Conservation (phyloP, 257 asterid species). For the Solanum bulbocastanum region DNA sequence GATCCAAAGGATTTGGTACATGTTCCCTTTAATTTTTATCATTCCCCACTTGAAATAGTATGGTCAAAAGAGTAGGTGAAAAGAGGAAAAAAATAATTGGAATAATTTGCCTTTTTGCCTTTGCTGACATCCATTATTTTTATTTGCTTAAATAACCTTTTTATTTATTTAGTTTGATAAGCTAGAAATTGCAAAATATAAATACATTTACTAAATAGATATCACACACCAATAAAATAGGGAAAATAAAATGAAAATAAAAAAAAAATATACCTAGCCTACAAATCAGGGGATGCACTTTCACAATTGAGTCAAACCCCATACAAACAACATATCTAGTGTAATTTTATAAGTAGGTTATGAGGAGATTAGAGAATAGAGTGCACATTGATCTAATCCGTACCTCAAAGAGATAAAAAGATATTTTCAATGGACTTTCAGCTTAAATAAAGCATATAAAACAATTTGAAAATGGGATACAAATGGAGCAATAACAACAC, state of each 20-base stretch:
- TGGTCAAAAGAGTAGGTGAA: neutral
- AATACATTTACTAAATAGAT: neutral
- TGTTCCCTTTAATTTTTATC: neutral
- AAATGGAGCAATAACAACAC: neutral
- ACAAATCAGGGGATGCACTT: neutral
- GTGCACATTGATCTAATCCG: neutral
- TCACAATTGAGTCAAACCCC: too few relatives aligned
- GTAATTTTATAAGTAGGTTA: too few relatives aligned
- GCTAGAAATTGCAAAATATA: neutral
- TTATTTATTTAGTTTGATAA: neutral
- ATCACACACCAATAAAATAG: neutral
- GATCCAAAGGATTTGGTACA: neutral
- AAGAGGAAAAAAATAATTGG: neutral
- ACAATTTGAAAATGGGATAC: neutral
- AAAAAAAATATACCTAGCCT: neutral
- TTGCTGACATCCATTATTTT: neutral
- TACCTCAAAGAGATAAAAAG: neutral
- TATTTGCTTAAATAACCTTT: neutral
- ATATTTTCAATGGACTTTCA: neutral
- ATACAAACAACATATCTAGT: too few relatives aligned
- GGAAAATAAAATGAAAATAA: too few relatives aligned
- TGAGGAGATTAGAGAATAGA: too few relatives aligned
- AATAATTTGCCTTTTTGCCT: neutral
- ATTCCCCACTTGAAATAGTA: neutral
- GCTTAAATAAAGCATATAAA: too few relatives aligned